Base-by-base conservation (phyloP, 139 green algal species). In the Chlorella sp. region DNA sequence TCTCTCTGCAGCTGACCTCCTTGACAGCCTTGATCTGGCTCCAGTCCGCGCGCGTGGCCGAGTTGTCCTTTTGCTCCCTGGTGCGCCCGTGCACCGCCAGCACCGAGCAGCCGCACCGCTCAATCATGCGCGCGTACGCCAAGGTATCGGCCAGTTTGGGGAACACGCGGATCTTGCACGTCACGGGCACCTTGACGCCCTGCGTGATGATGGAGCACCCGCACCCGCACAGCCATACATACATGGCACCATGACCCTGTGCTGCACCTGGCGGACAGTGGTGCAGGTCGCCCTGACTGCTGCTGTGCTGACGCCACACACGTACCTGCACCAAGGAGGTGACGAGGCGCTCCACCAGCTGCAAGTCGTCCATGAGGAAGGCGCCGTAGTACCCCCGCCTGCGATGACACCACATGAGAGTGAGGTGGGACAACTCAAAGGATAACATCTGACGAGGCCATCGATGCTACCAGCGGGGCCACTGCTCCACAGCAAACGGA, bases 71-170 rank as follows among this genome's bases (percentile, higher is more conserved):
- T 85, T 97, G 88, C 31, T 98, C 94, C 0, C 95, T 85, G 31
- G 91, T 95, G 22, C 95, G 83, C 1, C 94, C 95, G 75, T 99
- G 95, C 49, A 99, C 90, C n/a, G 89, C 93, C 35, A 99, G 70
- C 67, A 99, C 66, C 35, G 69, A 86, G 65, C 83, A 90, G 1
- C 95, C 95, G n/a, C 91, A 85, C 0, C 72, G 66, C 81, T 99
- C 87, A 65, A 99, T 83, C 86, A 95, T 94, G 42, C 76, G 78
- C 2, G 95, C 95, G 76, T 99, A 99, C n/a, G 80, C 82, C 33
- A 99, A 49, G 0, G 94, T 99, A 26, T 81, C 71, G 36, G 91
- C 81, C 60, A 96, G 35, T 30, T 93, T 85, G 5, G 84, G 77
- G 66, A 97, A 99, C 10, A 96, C 80, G 26, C 95, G 85, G 71